These are phyloP conservation scores for Aspergillus leporis DNA, from an alignment of 495 filamentous ascomycete species.

Conservation along the genomic window DNA sequence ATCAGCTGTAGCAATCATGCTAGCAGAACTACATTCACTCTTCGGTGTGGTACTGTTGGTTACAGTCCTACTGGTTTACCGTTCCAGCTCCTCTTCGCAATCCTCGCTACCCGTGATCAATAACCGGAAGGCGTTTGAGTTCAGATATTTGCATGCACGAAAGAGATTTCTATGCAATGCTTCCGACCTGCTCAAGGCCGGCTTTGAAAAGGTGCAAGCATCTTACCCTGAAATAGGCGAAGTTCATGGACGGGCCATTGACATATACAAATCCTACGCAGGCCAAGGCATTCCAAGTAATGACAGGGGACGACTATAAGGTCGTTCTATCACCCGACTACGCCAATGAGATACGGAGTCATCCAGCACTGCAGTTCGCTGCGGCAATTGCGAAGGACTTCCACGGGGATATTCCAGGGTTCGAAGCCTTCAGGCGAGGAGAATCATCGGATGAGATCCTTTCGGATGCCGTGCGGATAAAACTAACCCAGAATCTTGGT, in stretches of 20 bases:
- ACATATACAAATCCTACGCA: not conserved
- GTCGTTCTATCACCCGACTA: conserved; percentile 20
- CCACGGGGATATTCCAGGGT: conserved; percentile 33
- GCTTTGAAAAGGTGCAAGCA: not conserved
- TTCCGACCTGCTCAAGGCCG: not conserved
- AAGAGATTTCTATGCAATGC: not conserved
- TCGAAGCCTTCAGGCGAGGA: conserved; percentile 35
- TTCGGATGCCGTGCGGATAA: conserved; percentile 19
- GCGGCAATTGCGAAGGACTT: conserved; percentile 3
- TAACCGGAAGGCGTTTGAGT: not conserved
- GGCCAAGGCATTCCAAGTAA: conserved; percentile 15
- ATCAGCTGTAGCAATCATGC: too few species aligned
- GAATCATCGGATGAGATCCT: conserved; percentile 8
- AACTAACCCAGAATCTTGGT: conserved; percentile 25
- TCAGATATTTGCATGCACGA: not conserved
- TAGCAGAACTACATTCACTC: too few species aligned
- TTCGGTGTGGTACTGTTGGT: too few species aligned
- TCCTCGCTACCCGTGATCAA: not conserved
- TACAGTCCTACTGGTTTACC: too few species aligned
- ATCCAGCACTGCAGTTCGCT: conserved; percentile 16
- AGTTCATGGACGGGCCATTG: not conserved
- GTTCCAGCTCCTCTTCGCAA: not conserved
- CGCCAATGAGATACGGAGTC: conserved; percentile 22
- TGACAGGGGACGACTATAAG: conserved; percentile 17
- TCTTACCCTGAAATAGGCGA: not conserved